Percentiles rank a stretch among this genome's conserved stretches.
Conservation (phyloP, 2,329 filamentous ascomycete genomes). For the Colletotrichum sp. region DNA sequence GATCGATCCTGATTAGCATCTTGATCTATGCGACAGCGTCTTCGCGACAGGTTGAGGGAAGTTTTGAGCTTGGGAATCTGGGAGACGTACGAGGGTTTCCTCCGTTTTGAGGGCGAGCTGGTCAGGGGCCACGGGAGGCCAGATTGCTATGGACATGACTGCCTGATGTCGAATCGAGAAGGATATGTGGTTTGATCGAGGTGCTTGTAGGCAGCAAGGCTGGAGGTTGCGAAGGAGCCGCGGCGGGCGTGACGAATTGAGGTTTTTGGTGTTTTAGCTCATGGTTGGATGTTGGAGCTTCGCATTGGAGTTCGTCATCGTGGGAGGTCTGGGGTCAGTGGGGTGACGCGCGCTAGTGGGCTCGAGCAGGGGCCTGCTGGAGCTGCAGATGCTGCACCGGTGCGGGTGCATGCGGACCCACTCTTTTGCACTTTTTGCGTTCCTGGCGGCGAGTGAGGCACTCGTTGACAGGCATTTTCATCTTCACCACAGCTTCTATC, state of each 20-base stretch:
- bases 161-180: neutral
- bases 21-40: neutral
- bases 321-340: neutral
- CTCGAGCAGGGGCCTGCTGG: neutral
- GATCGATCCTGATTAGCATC: conserved; percentile 32
- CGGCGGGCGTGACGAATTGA: neutral
- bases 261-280: neutral
- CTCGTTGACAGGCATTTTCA: neutral
- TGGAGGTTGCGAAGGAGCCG: neutral
- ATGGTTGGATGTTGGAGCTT: conserved; percentile 10
- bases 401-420: neutral
- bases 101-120: conserved; percentile 56
- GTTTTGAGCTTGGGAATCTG: too few species aligned
- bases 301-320: conserved; percentile 3
- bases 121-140: conserved; percentile 56
- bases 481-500: neutral
- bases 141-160: conserved; percentile 63
- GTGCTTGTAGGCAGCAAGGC: neutral
- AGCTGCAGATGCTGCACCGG: neutral
- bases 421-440: neutral
- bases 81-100: conserved; percentile 53
- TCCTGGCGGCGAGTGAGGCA: neutral
- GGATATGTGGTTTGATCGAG: neutral
- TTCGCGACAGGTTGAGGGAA: neutral
- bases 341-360: neutral